Evolutionary conservation across 23 red algal species (phyloP).

Genomic region (Gracilaria domingensis): DNA sequence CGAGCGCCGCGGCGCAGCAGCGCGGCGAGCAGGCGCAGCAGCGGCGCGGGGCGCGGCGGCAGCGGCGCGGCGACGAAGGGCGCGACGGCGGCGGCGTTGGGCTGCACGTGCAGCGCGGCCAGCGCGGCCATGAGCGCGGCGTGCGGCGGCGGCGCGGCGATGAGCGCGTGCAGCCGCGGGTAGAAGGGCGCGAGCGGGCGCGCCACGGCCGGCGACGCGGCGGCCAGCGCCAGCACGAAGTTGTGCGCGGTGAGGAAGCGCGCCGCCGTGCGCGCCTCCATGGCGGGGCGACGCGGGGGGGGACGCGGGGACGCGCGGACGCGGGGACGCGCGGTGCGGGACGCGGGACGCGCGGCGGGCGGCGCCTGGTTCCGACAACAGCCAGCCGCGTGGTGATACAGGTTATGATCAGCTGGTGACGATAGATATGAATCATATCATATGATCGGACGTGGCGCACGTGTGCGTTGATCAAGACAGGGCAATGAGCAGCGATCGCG

Average conservation of each 20-base stretch:
- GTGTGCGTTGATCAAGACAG: no score
- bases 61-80: background rate
- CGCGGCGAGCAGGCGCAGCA: background rate
- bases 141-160: constrained; percentile 15
- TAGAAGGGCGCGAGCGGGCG: background rate
- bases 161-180: constrained; percentile 17
- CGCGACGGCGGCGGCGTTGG: constrained; percentile 1
- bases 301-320: background rate
- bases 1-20: background rate
- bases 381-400: no score
- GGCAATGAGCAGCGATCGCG: no score
- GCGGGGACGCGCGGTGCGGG: background rate
- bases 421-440: no score
- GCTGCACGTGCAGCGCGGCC: background rate
- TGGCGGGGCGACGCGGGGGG: background rate
- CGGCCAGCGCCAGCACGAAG: constrained; percentile 12
- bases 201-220: background rate
- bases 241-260: constrained; percentile 28
- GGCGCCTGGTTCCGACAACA: no score
- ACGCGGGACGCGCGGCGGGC: no score
- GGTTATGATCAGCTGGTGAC: background rate
- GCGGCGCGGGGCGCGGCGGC: background rate
- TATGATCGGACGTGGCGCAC: no score
- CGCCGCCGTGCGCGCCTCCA: constrained; percentile 17
- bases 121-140: background rate